Evolutionary conservation across 345 rosid genomes (phyloP).

Genomic region (Hirschfeldia incana): DNA sequence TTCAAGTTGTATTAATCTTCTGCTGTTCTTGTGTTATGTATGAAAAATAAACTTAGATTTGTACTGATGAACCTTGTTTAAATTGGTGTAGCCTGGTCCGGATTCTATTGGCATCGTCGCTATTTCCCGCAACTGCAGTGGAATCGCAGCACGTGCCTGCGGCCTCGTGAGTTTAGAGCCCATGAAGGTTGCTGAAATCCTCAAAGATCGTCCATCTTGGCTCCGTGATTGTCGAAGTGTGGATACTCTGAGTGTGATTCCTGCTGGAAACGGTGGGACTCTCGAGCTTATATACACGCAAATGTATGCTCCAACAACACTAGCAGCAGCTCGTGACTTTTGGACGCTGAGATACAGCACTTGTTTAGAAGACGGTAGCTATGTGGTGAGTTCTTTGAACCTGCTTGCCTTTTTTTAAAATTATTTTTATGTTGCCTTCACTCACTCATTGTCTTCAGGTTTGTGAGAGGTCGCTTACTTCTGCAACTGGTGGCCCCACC

Average conservation of each 20-base stretch:
- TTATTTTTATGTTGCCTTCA: background rate
- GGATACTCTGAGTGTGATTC: constrained; percentile 74
- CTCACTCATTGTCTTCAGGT: constrained; percentile 50
- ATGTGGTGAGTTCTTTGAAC: constrained; percentile 53
- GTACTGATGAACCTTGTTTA: constrained; percentile 4
- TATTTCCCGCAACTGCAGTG: constrained; percentile 94
- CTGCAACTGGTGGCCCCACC: constrained; percentile 75
- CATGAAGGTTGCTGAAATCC: constrained; percentile 93
- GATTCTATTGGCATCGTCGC: constrained; percentile 99
- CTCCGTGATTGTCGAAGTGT: constrained; percentile 88
- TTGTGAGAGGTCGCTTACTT: constrained; percentile 87
- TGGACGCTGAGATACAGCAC: constrained; percentile 92
- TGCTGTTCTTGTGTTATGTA: background rate
- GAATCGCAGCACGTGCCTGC: constrained; percentile 99
- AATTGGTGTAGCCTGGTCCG: constrained; percentile 89
- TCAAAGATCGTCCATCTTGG: constrained; percentile 97
- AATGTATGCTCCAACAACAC: constrained; percentile 90
- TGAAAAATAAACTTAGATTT: background rate
- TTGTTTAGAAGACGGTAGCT: constrained; percentile 91
- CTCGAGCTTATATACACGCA: constrained; percentile 89
- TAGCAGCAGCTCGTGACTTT: constrained; percentile 94
- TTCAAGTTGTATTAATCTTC: background rate
- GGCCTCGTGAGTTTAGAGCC: constrained; percentile 99
- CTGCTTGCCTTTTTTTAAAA: background rate
- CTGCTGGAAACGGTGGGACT: constrained; percentile 84